Evolutionary conservation across 306 rosid genomes (phyloP).

Genomic region (Castanea crenata): DNA sequence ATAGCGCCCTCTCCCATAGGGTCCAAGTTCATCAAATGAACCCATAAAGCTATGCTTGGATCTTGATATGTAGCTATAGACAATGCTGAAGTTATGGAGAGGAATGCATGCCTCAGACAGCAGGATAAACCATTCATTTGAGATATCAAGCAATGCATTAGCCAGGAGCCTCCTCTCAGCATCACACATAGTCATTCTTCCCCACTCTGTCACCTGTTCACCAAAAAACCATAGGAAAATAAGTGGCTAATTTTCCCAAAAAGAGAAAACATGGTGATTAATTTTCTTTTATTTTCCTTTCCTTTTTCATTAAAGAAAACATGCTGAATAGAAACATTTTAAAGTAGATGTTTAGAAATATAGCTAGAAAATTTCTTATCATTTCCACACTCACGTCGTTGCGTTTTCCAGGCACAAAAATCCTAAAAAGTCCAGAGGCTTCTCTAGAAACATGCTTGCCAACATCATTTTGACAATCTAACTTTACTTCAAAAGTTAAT

Average conservation of each 20-base stretch:
- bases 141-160: slow-evolving; percentile 89
- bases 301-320: background rate
- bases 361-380: slow-evolving; percentile 3
- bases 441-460: background rate
- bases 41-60: slow-evolving; percentile 90
- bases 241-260: background rate
- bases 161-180: slow-evolving; percentile 95
- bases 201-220: slow-evolving; percentile 90
- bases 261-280: background rate
- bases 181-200: slow-evolving; percentile 96
- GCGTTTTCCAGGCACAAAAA: background rate
- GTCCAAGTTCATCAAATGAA: slow-evolving; percentile 80
- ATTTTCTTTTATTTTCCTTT: background rate
- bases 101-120: slow-evolving; percentile 95
- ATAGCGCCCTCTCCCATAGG: slow-evolving; percentile 95
- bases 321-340: background rate
- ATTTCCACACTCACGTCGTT: slow-evolving; percentile 5
- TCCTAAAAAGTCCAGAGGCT: background rate
- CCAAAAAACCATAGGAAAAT: background rate
- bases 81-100: slow-evolving; percentile 73
- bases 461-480: slow-evolving; percentile 1
- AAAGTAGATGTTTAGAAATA: slow-evolving; percentile 13
- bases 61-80: slow-evolving; percentile 66
- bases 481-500: slow-evolving; percentile 11
- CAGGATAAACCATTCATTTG: slow-evolving; percentile 94